Evolutionary conservation across 2,329 filamentous ascomycete species (phyloP).

Genomic region (Niveomyces coronatus): DNA sequence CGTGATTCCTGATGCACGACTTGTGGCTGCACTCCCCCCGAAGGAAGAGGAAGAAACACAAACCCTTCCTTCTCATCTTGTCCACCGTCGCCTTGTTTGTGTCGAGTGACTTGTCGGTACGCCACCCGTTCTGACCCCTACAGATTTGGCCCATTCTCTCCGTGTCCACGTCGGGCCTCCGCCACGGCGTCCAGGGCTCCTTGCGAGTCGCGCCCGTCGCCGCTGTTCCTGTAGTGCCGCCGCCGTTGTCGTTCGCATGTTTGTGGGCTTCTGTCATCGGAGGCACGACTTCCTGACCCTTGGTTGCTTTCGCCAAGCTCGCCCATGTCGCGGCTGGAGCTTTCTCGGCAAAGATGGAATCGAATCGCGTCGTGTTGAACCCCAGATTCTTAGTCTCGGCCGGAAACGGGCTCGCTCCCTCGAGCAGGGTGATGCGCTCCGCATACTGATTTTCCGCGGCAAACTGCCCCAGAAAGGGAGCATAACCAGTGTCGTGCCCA

Average conservation of each 20-base stretch:
- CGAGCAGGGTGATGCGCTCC: constrained; percentile 1
- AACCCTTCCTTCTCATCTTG: background rate
- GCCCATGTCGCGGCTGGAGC: background rate
- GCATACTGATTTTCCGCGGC: constrained; percentile 2
- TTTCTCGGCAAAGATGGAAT: background rate
- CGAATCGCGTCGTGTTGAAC: background rate
- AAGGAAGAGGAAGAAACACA: background rate
- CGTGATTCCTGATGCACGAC: background rate
- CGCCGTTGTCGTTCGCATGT: background rate
- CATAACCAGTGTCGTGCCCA: constrained; percentile 6
- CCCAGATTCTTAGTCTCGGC: background rate
- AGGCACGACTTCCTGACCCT: background rate
- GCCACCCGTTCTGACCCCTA: background rate
- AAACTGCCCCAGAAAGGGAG: constrained; percentile 4
- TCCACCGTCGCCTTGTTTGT: background rate
- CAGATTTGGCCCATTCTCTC: background rate
- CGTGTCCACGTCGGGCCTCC: background rate
- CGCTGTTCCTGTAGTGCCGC: background rate
- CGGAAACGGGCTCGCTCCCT: background rate
- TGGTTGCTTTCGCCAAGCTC: background rate
- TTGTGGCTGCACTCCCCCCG: background rate
- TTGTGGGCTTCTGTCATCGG: background rate
- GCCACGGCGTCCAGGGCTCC: background rate
- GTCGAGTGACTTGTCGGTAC: background rate
- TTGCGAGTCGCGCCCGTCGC: background rate